Base-by-base conservation (phyloP, 441 rosid species). In the Mallotus repandus region DNA sequence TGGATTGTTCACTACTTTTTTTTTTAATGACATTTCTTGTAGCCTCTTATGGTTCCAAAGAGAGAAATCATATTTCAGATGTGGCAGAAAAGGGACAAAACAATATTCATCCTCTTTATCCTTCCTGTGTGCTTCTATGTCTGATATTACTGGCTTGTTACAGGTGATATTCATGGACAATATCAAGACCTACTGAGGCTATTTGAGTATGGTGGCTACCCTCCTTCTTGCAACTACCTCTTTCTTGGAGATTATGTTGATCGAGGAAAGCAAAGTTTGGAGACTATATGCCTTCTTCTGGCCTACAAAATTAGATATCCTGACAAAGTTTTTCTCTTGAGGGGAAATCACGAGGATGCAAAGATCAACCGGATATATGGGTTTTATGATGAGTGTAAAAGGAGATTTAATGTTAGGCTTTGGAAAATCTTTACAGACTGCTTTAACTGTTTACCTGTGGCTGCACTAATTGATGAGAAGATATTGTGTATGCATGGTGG, bases 261-360 rank as follows among this genome's bases (percentile, higher is more conserved):
- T 76, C 84, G 99, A 71, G 99, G 99, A 81, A 95, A 86, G 80
- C 96, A 96, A 77, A 96, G 99, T 74, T 87, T 96, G 78, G 98
- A 96, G 86, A 96, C 99, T 0, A 93, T 93, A 74, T 96, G 99
- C 78, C 83, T 93, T 78, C 99, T 96, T 83, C 78, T 96, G 69
- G 98, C 98, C 76, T 96, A 93, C 84, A 96, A 96, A 79, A 88
- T 96, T 72, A 82, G 98, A 55, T 86, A 90, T 68, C 97, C 98
- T 1, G 73, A 88, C 49, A 88, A 80, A 83, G 71, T 96, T 21
- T 81, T 54, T 72, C 97, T 93, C 76, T 81, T 96, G 85, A 86
- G 99, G 79, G 99, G 99, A 74, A 96, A 96, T 87, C 99, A 96
- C 21, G 99, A 96, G 82, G 99, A 96, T 58, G 94, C 99, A 5